These are phyloP conservation scores for Hevea brasiliensis DNA, from an alignment of 345 rosid genomes.

Conservation along the genomic window DNA sequence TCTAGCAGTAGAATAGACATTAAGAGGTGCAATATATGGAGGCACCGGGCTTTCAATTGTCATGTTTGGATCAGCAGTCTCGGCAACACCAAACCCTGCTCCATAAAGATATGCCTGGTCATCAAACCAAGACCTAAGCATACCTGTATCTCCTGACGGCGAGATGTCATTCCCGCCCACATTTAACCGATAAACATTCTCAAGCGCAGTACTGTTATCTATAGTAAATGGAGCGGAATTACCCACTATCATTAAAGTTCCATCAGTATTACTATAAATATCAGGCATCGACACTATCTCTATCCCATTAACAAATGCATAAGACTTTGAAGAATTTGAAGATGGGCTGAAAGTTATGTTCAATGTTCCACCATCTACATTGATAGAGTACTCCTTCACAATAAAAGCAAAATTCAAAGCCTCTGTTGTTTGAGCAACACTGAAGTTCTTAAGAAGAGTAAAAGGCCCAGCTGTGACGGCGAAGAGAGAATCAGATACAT, in stretches of 20 bases:
- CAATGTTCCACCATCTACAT: constrained; percentile 53
- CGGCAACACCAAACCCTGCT: constrained; percentile 56
- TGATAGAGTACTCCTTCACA: constrained; percentile 68
- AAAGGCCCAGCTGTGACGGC: constrained; percentile 57
- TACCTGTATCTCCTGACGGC: constrained; percentile 79
- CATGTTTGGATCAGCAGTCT: constrained; percentile 43
- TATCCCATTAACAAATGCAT: constrained; percentile 91
- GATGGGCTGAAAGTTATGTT: constrained; percentile 70
- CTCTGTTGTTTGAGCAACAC: constrained; percentile 68
- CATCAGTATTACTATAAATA: constrained; percentile 55
- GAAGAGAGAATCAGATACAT: constrained; percentile 60
- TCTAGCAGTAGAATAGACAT: constrained; percentile 74
- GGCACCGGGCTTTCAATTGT: constrained; percentile 55
- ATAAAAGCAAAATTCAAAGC: constrained; percentile 66
- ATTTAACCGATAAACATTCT: constrained; percentile 74
- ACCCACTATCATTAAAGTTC: constrained; percentile 48
- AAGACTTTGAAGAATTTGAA: constrained; percentile 41
- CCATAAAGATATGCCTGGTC: constrained; percentile 67
- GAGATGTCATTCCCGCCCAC: constrained; percentile 89
- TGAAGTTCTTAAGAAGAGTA: constrained; percentile 82
- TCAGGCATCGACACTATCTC: constrained; percentile 94
- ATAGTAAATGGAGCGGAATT: constrained; percentile 24
- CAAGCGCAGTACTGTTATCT: constrained; percentile 74
- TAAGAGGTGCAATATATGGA: constrained; percentile 62
- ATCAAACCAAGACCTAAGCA: constrained; percentile 75